Conservation (phyloP, 2,329 filamentous ascomycete species). For the Microdochium paspali region DNA sequence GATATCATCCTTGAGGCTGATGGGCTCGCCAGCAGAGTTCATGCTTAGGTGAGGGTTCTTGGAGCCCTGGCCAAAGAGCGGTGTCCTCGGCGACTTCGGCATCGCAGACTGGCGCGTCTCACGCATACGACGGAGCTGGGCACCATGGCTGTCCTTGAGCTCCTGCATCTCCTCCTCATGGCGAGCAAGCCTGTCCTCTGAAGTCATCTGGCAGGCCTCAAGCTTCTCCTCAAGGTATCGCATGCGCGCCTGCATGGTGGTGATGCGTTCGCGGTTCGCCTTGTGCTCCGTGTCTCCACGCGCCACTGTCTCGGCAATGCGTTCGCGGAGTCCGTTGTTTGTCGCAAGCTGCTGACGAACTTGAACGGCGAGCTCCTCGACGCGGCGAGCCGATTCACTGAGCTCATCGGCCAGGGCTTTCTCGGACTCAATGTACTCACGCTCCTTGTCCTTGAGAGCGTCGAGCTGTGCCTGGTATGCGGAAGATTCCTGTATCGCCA, state of each 20-base stretch:
- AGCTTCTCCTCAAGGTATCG: slow-evolving; percentile 78
- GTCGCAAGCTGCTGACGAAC: slow-evolving; percentile 72
- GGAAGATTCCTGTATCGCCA: slow-evolving; percentile 56
- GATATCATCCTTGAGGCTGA: slow-evolving; percentile 60
- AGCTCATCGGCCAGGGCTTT: slow-evolving; percentile 60
- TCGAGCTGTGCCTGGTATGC: slow-evolving; percentile 54
- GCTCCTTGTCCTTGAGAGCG: slow-evolving; percentile 45
- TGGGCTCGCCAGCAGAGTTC: slow-evolving; percentile 42
- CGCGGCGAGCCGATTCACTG: slow-evolving; percentile 61
- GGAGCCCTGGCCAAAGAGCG: slow-evolving; percentile 41
- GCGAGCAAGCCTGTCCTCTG: slow-evolving; percentile 71
- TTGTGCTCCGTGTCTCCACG: slow-evolving; percentile 80
- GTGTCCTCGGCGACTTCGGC: slow-evolving; percentile 51
- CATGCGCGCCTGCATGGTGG: slow-evolving; percentile 71
- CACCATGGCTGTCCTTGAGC: slow-evolving; percentile 68
- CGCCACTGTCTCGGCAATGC: slow-evolving; percentile 69
- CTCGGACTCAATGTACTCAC: slow-evolving; percentile 48
- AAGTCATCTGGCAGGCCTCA: slow-evolving; percentile 71
- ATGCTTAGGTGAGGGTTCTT: slow-evolving; percentile 45
- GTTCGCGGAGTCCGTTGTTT: slow-evolving; percentile 65
- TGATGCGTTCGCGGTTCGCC: slow-evolving; percentile 72
- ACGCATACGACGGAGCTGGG: slow-evolving; percentile 68
- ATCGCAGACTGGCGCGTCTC: slow-evolving; percentile 36
- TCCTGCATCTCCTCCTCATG: slow-evolving; percentile 79
- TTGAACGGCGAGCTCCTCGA: slow-evolving; percentile 70